Base-by-base conservation (phyloP, 2,329 filamentous ascomycete species). In the Exophiala oligosperma region DNA sequence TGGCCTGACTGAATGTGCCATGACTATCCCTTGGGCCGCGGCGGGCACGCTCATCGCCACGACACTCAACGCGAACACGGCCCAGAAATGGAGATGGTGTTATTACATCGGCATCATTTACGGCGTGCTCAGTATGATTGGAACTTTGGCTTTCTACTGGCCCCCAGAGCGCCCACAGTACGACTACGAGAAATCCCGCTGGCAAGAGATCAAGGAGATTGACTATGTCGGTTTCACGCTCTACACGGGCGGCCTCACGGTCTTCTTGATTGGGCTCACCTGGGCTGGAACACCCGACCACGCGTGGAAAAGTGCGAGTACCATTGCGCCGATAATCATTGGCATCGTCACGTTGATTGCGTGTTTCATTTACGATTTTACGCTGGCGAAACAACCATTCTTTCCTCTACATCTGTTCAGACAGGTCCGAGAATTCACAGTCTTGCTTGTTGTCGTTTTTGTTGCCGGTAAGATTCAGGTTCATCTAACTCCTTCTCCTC, bases 91-190 rank as follows among this genome's bases (percentile, higher is more conserved):
- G 79, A 71, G 80, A 38, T 81, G 78, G 77, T 74, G 70, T 50
- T 83, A 79, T 66, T 81, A 60, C 32, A 26, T 63, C 5, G 49
- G 53, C 12, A 41, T 60, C 9, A 57, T 57, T 12, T 57, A 44
- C 35, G 53, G 47, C 6, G 57, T 50, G 2, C 17, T 60, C 26
- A 55, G 53, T 46, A 46, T 55, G 24, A 49, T 60, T 38, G 70
- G 79, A 11, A 80, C 76, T 57, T 70, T 70, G 44, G 71, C 78
- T 61, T 75, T 78, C 56, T 82, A 81, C 68, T 74, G 76, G 61
- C 79, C 78, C 26, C 78, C 80, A 80, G 75, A 66, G 67, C 72
- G 21, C 73, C 76, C 67, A 73, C 74, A 78, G 11, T 76, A 79
- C 60, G 60, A 57, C 49, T 54, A 47, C 8, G 58, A 58, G 14